Evolutionary conservation across 2,329 filamentous ascomycete species (phyloP), one percentile per base, ranked within the genome.

Genomic region (Elsinoe perseae): DNA sequence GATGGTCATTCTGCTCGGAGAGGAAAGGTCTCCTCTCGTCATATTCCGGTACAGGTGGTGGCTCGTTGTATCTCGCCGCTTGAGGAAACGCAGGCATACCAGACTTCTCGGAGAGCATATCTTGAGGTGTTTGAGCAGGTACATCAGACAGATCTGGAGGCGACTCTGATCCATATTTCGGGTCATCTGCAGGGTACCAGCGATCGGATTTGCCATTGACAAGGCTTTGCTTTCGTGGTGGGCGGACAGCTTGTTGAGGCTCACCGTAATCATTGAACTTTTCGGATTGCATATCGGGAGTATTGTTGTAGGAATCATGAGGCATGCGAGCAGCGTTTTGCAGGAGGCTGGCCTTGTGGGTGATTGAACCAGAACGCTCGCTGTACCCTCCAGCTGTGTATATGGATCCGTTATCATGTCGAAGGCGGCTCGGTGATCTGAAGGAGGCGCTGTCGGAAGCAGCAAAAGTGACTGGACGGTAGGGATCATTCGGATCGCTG

Each of bases 401-500:
- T 61, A 77, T 73, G 12, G 80, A 82, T 28, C 65, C 69, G 55
- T 73, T 73, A 57, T 75, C 75, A 54, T 62, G 60, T 44, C 62
- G 60, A 14, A 60, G 58, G 12, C 61, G 61, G 7, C 59, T 59
- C 32, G 57, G 58, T 2, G 58, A 58, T 18, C 60, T 59, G 18
- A 59, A 53, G 10, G 58, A 60, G 10, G 78, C 76, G 55, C 75
- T 75, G 34, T 74, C 73, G 28, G 65, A 68, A 58, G 81, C n/a
- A n/a, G n/a, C 73, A 66, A 87, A 85, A 30, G 75, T 73, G 14
- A 81, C 79, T 0, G 77, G 79, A 52, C 89, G 83, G 72, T 96
- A 97, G 32, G 90, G 92, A 69, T 96, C 92, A 64, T 95, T 86
- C 55, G 84, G 80, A 62, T 83, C 80, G 57, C 83, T 79, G 44